Evolutionary conservation across 2,329 filamentous ascomycete species (phyloP), one percentile per base, ranked within the genome.

Genomic region (Penicillium carneum): DNA sequence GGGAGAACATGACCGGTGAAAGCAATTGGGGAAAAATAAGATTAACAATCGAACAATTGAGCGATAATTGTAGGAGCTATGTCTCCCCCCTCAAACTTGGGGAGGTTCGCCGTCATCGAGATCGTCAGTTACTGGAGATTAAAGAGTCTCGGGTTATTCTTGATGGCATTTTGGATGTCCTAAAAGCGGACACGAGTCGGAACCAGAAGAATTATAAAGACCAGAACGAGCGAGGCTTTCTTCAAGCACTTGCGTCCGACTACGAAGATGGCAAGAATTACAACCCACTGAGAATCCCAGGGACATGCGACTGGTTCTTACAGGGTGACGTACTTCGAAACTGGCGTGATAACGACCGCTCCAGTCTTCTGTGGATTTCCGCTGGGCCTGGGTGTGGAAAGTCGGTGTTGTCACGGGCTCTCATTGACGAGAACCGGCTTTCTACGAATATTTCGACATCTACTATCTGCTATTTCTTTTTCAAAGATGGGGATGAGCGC

Each of bases 271-370:
- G 71, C 33, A 78, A 73, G 57, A 65, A 74, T 50, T 61, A 70
- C 34, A 76, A 74, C 41, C 70, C 67, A 5, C 3, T 16, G n/a
- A 68, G 60, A 29, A 70, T 77, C 1, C 1, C 39, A 0, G 74
- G 70, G 10, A 79, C 76, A 0, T 78, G 75, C 45, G 66, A 72
- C 12, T 79, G 76, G 76, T 72, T 78, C 55, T 76, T 20, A 12
- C 10, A 20, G 18, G 39, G 18, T 3, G 3, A 42, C 11, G 18
- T 20, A 12, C 20, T 42, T 4, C 9, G 62, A 3, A 34, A 43
- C 20, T 43, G 41, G 41, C 41, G 20, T 1, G 41, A 43, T 12
- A 43, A 12, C 12, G 12, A 43, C 11, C 1, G 6, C 8, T 43
- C 41, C 23, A 43, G 18, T 43, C 41, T 43, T 14, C 41, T 43